Percentiles rank a stretch among this genome's conserved stretches.
Conservation (phyloP, 1,139 yeast genomes). For the Sugiyamaella japonica region DNA sequence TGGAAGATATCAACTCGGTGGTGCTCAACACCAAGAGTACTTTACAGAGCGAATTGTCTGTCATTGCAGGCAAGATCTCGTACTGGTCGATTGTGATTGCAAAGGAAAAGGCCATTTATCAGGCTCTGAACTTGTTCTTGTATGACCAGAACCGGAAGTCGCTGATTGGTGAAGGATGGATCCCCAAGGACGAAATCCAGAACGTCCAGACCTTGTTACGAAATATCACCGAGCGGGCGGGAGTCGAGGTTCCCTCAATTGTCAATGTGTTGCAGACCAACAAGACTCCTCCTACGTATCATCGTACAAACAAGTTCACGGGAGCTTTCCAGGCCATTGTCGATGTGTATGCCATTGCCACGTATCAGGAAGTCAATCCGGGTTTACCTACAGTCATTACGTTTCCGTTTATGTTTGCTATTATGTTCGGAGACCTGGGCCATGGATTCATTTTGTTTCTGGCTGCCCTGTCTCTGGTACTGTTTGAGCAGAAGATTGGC, state of each 20-base stretch:
- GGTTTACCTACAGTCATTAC: constrained; percentile 93
- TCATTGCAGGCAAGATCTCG: constrained; percentile 70
- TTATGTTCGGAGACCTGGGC: constrained; percentile 98
- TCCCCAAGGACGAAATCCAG: constrained; percentile 59
- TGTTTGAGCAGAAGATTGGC: constrained; percentile 65
- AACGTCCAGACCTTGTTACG: constrained; percentile 50
- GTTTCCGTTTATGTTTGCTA: constrained; percentile 98
- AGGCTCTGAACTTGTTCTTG: constrained; percentile 75
- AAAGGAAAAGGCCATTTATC: constrained; percentile 74
- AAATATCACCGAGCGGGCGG: constrained; percentile 56
- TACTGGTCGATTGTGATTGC: constrained; percentile 65
- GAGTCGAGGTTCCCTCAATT: constrained; percentile 66
- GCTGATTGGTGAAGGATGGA: constrained; percentile 98
- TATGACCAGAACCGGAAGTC: constrained; percentile 84
- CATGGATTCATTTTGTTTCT: constrained; percentile 82
- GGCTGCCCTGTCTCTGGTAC: constrained; percentile 69
- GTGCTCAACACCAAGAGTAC: constrained; percentile 70
- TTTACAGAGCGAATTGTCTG: constrained; percentile 69
- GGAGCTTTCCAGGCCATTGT: constrained; percentile 87
- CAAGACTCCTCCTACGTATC: constrained; percentile 90
- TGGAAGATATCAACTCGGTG: constrained; percentile 67
- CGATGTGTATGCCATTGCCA: constrained; percentile 93
- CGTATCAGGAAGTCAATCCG: constrained; percentile 94
- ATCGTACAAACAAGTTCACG: constrained; percentile 88
- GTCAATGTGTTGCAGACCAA: constrained; percentile 79